Evolutionary conservation across 805 yeast genomes (phyloP).

Genomic region (Yarrowia divulgata): DNA sequence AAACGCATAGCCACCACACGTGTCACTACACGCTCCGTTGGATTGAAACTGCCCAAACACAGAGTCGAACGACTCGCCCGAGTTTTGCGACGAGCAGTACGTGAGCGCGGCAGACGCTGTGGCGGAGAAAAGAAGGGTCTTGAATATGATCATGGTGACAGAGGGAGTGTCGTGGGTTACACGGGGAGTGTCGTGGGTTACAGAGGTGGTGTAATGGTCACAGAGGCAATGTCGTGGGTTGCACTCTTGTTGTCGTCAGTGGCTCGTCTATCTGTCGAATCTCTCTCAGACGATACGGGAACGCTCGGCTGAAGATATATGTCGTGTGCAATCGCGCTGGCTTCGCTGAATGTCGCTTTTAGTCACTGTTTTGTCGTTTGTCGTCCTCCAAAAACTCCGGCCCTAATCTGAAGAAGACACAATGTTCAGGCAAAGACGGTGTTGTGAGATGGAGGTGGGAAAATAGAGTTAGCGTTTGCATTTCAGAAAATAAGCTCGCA

Average conservation of each 20-base stretch:
- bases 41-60: slow-evolving; percentile 50
- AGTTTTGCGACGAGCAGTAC: slow-evolving; percentile 54
- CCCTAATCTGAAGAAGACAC: not conserved
- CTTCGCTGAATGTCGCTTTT: not conserved
- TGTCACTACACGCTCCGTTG: slow-evolving; percentile 60
- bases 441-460: slow-evolving; percentile 17
- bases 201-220: not conserved
- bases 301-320: no score
- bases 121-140: not conserved
- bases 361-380: not conserved
- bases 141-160: not conserved
- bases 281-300: no score
- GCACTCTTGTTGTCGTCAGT: no score
- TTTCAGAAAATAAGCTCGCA: not conserved
- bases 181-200: not conserved
- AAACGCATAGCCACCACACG: slow-evolving; percentile 59
- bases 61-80: slow-evolving; percentile 47
- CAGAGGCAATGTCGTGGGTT: not conserved
- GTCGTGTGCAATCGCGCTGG: not conserved
- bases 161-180: not conserved
- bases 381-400: slow-evolving; percentile 1
- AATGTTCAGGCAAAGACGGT: not conserved
- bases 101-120: slow-evolving; percentile 41
- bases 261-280: no score
- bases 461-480: slow-evolving; percentile 2